Evolutionary conservation across 2,329 filamentous ascomycete genomes (phyloP), one percentile per base, ranked within the genome.

Genomic region (Neonectria faginata): DNA sequence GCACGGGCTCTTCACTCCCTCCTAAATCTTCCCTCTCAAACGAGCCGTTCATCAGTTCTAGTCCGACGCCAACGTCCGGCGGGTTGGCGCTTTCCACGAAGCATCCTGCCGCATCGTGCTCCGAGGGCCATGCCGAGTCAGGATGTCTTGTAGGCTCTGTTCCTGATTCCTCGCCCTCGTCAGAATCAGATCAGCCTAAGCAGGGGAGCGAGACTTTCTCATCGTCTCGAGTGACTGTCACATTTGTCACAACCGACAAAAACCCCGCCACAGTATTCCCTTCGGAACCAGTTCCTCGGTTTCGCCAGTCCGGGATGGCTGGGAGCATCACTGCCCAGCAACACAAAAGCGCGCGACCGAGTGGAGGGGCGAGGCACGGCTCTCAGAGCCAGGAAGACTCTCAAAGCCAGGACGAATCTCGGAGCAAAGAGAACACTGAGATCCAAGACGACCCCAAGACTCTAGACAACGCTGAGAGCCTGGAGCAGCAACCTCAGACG

Each of bases 211-310:
- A 29, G 58, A 72, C 59, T 11, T 59, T 57, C 51, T 68, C 62
- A 27, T 57, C 52, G 39, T 58, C 57, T 52, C 63, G 69, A 53
- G 22, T 70, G 27, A 81, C 80, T 6, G 68, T 84, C 51, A 84
- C 81, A 3, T 82, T 85, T 51, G 72, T 84, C 55, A 86, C 84
- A 2, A 86, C 85, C 3, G 85, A 86, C 71, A 87, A 86, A 71
- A 87, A 87, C 60, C 85, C 85, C 0, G 80, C 82, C 9, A 83
- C 86, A 16, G 79, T 86, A 3, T 77, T 79, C 64, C 71, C 81
- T 1, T 77, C 79, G 2, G 74, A 80, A 16, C 64, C 72, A 5
- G 74, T 78, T 5, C 83, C 83, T 0, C 68, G 75, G 65, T 85
- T 83, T 66, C 79, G 78, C 25, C 65, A 69, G 33, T 66, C 70